Conservation (phyloP, 805 yeast genomes). For the Candida oleophila region DNA sequence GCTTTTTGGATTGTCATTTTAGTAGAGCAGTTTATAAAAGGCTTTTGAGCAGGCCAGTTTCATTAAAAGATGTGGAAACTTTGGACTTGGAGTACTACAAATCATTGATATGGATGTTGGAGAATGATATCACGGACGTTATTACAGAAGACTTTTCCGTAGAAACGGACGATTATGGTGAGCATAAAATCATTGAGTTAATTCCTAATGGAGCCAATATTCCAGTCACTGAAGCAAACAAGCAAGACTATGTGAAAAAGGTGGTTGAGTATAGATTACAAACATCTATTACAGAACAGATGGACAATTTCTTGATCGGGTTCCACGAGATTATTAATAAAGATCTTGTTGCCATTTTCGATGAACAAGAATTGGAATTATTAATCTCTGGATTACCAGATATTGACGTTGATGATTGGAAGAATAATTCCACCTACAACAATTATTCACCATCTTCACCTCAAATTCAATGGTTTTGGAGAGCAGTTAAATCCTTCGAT, state of each 20-base stretch:
- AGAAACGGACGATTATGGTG: conserved; percentile 92
- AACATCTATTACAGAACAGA: conserved; percentile 80
- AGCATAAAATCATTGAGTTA: conserved; percentile 77
- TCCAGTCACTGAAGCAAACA: conserved; percentile 86
- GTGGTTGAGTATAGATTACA: conserved; percentile 87
- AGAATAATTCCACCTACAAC: conserved; percentile 73
- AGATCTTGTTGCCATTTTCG: conserved; percentile 81
- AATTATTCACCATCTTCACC: conserved; percentile 81
- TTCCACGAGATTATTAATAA: conserved; percentile 88
- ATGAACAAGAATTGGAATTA: conserved; percentile 92
- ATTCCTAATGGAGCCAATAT: conserved; percentile 79
- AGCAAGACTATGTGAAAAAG: conserved; percentile 79
- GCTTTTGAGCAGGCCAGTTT: conserved; percentile 73
- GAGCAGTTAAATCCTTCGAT: conserved; percentile 93
- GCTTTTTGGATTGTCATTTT: conserved; percentile 90
- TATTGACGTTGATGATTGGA: conserved; percentile 96
- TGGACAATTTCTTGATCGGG: conserved; percentile 81
- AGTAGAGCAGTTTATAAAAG: conserved; percentile 92
- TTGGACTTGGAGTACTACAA: conserved; percentile 90
- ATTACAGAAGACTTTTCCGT: conserved; percentile 93
- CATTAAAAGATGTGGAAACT: conserved; percentile 91
- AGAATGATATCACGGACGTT: conserved; percentile 93
- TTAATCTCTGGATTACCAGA: conserved; percentile 94
- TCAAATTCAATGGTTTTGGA: conserved; percentile 96
- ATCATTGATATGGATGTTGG: conserved; percentile 92